These are phyloP conservation scores for Mimosa pudica DNA, from an alignment of 306 rosid species.

Conservation along the genomic window DNA sequence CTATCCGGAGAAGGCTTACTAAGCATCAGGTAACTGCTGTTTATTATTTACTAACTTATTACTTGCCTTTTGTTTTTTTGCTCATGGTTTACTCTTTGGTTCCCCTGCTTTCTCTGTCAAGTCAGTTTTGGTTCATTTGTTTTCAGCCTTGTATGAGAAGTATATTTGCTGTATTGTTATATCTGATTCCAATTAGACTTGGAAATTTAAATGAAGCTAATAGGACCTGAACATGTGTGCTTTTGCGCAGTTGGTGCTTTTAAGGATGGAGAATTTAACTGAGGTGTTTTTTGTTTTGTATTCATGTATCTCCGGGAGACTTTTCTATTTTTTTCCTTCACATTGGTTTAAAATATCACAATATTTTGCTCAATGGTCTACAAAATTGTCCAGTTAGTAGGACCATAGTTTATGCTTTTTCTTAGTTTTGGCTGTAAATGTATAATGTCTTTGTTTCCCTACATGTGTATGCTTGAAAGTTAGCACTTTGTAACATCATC, in stretches of 20 bases:
- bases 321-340: background rate
- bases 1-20: constrained; percentile 90
- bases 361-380: background rate
- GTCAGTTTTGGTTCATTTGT: background rate
- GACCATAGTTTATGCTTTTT: background rate
- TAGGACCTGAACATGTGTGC: background rate
- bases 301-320: background rate
- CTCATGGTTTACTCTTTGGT: background rate
- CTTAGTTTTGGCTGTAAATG: background rate
- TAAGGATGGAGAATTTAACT: background rate
- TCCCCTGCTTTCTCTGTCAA: background rate
- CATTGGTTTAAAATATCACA: background rate
- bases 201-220: background rate
- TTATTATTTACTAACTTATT: background rate
- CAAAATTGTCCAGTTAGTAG: background rate
- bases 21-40: constrained; percentile 71
- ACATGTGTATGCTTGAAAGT: background rate
- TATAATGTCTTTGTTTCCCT: background rate
- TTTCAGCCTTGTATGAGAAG: background rate
- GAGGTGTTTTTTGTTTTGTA: background rate
- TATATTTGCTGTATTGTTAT: background rate
- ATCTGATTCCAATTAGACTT: background rate
- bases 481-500: background rate
- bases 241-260: background rate
- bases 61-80: background rate